Evolutionary conservation across 2,329 filamentous ascomycete species (phyloP).

Genomic region (Sphaerulina populicola): DNA sequence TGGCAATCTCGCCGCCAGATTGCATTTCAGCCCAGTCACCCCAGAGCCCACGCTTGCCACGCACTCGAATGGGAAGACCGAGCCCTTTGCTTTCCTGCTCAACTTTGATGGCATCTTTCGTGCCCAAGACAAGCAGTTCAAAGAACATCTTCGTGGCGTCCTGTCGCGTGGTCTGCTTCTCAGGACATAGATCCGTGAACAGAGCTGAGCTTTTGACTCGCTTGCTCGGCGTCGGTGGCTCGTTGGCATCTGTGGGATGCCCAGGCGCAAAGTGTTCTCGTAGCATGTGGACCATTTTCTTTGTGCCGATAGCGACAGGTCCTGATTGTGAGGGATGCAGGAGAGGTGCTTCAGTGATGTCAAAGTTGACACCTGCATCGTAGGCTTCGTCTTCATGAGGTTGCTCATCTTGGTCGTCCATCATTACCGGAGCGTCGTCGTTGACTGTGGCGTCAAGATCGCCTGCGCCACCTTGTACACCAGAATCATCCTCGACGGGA

Average conservation of each 20-base stretch:
- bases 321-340: slow-evolving; percentile 77
- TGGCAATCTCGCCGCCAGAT: slow-evolving; percentile 20
- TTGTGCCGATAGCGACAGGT: slow-evolving; percentile 81
- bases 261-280: slow-evolving; percentile 62
- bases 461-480: slow-evolving; percentile 26
- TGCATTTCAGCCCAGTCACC: slow-evolving; percentile 81
- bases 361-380: slow-evolving; percentile 44
- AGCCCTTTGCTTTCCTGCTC: slow-evolving; percentile 67
- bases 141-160: slow-evolving; percentile 99
- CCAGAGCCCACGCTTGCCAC: slow-evolving; percentile 93
- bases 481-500: slow-evolving; percentile 29
- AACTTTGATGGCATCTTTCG: slow-evolving; percentile 95
- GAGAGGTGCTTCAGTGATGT: slow-evolving; percentile 67
- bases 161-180: slow-evolving; percentile 67
- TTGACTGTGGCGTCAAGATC: slow-evolving; percentile 21
- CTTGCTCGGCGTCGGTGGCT: slow-evolving; percentile 57
- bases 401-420: slow-evolving; percentile 18
- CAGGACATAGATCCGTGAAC: slow-evolving; percentile 86
- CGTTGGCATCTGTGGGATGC: slow-evolving; percentile 54
- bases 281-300: slow-evolving; percentile 89
- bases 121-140: slow-evolving; percentile 87
- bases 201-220: slow-evolving; percentile 69
- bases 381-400: slow-evolving; percentile 23
- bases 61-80: slow-evolving; percentile 71
- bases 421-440: slow-evolving; percentile 25